Base-by-base conservation (phyloP, 1,284 basidiomycete species). In the Ganoderma leucocontextum region DNA sequence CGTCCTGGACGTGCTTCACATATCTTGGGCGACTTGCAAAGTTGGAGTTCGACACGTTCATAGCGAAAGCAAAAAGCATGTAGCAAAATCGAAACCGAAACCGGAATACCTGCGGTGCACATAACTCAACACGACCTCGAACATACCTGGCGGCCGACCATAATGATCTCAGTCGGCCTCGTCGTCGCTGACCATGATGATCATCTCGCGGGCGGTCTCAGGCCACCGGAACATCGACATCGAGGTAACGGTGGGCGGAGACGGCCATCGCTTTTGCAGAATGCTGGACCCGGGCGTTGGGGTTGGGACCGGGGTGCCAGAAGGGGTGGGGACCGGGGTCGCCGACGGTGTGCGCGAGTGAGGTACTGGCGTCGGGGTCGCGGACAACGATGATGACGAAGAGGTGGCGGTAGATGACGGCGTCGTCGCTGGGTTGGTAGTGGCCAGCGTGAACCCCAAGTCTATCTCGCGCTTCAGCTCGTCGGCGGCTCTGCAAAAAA, bases 141-240 rank as follows among this genome's bases (percentile, higher is more conserved):
- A 44, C 70, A 66, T 72, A 72, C 70, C 70, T 72, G 29, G 6
- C 44, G 33, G 25, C 62, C 70, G 60, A 55, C 58, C 22, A 17
- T 38, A 22, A n/a, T 33, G n/a, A 8, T 49, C 47, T 70, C 73
- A 79, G 53, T 83, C 81, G 58, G 82, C 82, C 73, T 86, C 85
- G 64, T 86, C 85, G 72, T 88, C 87, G 73, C 86, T 88, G 67
- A 88, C 75, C 47, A 85, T 80, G 63, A 88, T 75, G 66, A 88
- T 80, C 33, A 80, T 78, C 64, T 83, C 80, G 62, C 79, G 77
- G 60, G 77, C 35, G 8, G 76, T 81, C 58, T 80, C 81, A 17
- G 85, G 85, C 86, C 86, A 87, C 59, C 77, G 77, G 58, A 67
- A 63, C 63, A 42, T 25, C 58, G 36, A 15, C n/a, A 58, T 38